phyloP scores from a whole-genome alignment of 2,329 filamentous ascomycete species.

The Trichoderma afroharzianum region DNA sequence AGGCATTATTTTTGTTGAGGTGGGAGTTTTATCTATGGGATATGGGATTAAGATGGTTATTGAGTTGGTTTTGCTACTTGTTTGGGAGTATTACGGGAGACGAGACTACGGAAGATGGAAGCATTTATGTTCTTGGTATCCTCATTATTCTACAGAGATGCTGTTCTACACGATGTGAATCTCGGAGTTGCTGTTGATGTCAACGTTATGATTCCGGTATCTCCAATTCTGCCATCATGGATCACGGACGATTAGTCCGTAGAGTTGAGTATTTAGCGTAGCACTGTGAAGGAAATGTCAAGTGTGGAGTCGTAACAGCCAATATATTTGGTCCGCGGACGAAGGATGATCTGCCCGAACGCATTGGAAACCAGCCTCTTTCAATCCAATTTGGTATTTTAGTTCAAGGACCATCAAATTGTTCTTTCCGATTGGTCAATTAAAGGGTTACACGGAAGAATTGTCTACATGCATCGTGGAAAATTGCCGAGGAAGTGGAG shows the following conservation, averaged over 20 bases:
- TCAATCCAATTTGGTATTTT: background rate
- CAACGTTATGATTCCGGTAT: background rate
- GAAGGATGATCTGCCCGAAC: background rate
- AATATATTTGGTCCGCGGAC: conserved; percentile 3
- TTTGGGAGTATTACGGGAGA: background rate
- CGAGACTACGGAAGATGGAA: background rate
- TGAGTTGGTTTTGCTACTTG: accelerated
- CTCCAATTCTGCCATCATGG: background rate
- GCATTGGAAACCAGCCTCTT: too few species aligned
- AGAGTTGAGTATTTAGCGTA: background rate
- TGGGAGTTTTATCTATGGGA: background rate
- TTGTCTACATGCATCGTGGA: background rate
- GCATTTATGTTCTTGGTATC: background rate
- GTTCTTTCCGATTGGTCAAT: background rate
- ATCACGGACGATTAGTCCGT: conserved; percentile 6
- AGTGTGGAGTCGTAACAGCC: background rate
- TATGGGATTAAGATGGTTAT: too few species aligned
- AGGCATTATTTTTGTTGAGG: conserved; percentile 22
- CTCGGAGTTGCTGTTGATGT: background rate
- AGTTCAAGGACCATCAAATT: accelerated
- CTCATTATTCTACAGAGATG: background rate
- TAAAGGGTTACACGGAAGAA: background rate
- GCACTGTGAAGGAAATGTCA: background rate
- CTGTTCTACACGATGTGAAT: background rate
- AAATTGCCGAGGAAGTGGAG: background rate